Percentiles rank a stretch among this genome's conserved stretches.
phyloP scores from a whole-genome alignment of 805 yeast species.

The Debaryomyces castellii region DNA sequence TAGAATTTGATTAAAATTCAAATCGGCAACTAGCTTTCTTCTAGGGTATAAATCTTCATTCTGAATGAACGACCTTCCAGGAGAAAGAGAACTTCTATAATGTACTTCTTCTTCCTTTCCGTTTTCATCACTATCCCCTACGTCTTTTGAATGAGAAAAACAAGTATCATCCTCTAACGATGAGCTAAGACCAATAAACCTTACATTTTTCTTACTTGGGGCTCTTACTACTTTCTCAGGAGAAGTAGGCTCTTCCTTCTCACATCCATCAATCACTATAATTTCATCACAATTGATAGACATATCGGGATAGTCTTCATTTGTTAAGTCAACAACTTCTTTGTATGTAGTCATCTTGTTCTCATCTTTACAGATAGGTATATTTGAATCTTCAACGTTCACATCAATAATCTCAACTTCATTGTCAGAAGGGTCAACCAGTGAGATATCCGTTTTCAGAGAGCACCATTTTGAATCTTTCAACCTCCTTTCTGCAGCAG shows the following conservation, averaged over 20 bases:
- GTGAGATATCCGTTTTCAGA: conserved; percentile 16
- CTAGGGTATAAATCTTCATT: conserved; percentile 21
- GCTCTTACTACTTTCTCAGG: background rate
- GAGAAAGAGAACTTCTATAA: conserved; percentile 25
- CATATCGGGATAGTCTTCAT: conserved; percentile 10
- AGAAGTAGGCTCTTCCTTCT: conserved; percentile 2
- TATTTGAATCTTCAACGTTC: conserved; percentile 5
- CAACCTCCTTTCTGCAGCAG: conserved; percentile 64
- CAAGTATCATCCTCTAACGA: conserved; percentile 13
- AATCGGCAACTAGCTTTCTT: conserved; percentile 27
- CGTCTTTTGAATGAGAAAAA: background rate
- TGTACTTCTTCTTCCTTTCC: conserved; percentile 14
- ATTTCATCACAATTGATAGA: conserved; percentile 10
- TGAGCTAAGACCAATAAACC: conserved; percentile 14
- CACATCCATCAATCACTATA: conserved; percentile 24
- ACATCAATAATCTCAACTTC: conserved; percentile 42
- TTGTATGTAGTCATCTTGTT: conserved; percentile 2
- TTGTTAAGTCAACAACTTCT: conserved; percentile 15
- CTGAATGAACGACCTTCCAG: conserved; percentile 22
- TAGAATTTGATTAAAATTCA: conserved; percentile 28
- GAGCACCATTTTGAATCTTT: conserved; percentile 53
- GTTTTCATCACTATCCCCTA: background rate
- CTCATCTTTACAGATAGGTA: too few relatives aligned
- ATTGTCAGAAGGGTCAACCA: conserved; percentile 41
- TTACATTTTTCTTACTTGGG: background rate